A percentile compares a stretch with the other conserved stretches of the same genome.
Evolutionary conservation across 1,284 basidiomycete species (phyloP).

Genomic region (Termitomyces sp.): DNA sequence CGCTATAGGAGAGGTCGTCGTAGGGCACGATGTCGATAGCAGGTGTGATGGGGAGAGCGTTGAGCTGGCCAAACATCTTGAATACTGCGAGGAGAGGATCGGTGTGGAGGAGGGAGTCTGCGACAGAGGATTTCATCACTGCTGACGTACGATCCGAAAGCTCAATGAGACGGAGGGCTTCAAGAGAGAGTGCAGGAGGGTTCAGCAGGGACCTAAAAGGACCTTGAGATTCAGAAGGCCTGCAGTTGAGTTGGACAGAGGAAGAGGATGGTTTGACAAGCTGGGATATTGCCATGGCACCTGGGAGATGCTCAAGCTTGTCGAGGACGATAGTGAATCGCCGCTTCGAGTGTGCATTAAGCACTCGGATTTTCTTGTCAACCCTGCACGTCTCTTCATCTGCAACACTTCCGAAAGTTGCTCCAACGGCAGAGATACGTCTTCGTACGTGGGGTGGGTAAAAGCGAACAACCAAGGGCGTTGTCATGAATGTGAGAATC

Average conservation of each 20-base stretch:
- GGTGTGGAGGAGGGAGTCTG: conserved; percentile 62
- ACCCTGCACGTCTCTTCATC: conserved; percentile 27
- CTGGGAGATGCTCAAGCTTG: conserved; percentile 81
- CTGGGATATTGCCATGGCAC: conserved; percentile 67
- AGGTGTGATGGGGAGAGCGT: conserved; percentile 64
- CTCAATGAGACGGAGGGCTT: conserved; percentile 84
- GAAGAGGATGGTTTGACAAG: conserved; percentile 45
- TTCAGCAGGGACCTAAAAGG: conserved; percentile 11
- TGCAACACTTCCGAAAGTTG: conserved; percentile 39
- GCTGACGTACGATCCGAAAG: conserved; percentile 89
- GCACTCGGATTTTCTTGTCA: conserved; percentile 16
- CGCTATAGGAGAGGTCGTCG: conserved; percentile 66
- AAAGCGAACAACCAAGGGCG: conserved; percentile 73
- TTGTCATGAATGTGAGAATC: conserved; percentile 84
- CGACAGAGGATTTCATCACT: conserved; percentile 81
- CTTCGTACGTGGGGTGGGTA: conserved; percentile 68
- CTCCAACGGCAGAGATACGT: conserved; percentile 39
- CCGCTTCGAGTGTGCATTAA: conserved; percentile 35
- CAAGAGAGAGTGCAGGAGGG: conserved; percentile 32
- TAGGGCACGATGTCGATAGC: conserved; percentile 63
- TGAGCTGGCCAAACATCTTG: conserved; percentile 78
- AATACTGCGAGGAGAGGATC: conserved; percentile 85
- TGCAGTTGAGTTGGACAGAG: conserved; percentile 9
- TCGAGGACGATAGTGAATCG: conserved; percentile 86
- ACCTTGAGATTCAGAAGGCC: conserved; percentile 5